Evolutionary conservation across 352 stramenopile genomes (phyloP).

Genomic region (Phytophthora macrochlamydospora): DNA sequence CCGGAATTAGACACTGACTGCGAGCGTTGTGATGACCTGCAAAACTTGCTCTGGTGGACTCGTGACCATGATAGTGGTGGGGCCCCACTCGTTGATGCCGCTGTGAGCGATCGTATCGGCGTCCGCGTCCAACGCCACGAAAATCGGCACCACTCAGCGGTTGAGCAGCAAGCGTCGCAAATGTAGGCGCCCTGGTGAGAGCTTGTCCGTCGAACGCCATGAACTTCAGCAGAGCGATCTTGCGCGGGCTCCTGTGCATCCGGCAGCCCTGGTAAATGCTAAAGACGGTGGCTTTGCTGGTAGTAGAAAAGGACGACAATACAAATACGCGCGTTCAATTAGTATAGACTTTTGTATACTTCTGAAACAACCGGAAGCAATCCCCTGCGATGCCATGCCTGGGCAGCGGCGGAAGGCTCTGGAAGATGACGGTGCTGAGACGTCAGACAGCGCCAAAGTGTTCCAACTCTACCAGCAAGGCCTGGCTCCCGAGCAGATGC

Average conservation of each 20-base stretch:
- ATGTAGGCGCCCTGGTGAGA: neutral
- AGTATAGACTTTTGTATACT: neutral
- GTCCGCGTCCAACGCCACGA: neutral
- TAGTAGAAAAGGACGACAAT: too few species aligned
- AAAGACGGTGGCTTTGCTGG: too few species aligned
- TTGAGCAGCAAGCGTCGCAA: neutral
- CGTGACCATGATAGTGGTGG: conserved; percentile 1
- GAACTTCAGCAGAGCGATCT: conserved; percentile 8
- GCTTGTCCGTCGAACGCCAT: neutral
- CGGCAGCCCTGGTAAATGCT: conserved; percentile 2
- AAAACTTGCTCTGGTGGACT: conserved; percentile 7
- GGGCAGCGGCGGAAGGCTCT: neutral
- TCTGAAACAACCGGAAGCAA: too few species aligned
- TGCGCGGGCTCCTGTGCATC: conserved; percentile 8
- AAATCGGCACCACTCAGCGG: neutral
- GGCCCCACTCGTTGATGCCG: conserved; percentile 12
- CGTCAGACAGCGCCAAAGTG: conserved; percentile 13
- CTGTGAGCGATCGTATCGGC: conserved; percentile 5
- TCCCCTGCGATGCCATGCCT: neutral
- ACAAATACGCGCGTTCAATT: too few species aligned
- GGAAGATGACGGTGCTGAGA: neutral
- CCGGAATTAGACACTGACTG: conserved; percentile 3
- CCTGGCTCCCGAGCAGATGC: conserved; percentile 47
- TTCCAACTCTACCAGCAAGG: conserved; percentile 77
- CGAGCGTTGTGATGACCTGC: neutral